Evolutionary conservation across 192 early-diverging fungal genomes (phyloP).

Genomic region (Podila epicladia): DNA sequence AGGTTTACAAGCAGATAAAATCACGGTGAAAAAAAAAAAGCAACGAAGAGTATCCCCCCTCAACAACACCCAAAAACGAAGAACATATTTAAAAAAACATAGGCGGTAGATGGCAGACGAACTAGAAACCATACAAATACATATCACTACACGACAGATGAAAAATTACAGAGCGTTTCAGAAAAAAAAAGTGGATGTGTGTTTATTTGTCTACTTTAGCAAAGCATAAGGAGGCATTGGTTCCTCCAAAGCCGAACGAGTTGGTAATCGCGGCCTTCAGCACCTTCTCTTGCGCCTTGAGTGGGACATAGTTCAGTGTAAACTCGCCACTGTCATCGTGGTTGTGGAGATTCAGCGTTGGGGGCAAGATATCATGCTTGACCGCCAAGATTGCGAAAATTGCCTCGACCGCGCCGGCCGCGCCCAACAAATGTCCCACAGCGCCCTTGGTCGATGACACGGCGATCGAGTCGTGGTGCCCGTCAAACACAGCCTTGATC

Average conservation of each 20-base stretch:
- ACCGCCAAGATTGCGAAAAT: conserved; percentile 88
- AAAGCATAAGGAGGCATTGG: conserved; percentile 79
- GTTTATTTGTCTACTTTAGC: conserved; percentile 52
- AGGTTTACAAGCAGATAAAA: neutral
- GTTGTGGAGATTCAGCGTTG: conserved; percentile 83
- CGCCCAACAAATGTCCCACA: conserved; percentile 94
- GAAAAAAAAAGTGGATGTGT: neutral
- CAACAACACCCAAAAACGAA: neutral
- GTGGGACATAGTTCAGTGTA: conserved; percentile 85
- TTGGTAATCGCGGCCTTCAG: conserved; percentile 82
- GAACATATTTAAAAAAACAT: neutral
- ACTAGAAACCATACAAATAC: too few species aligned
- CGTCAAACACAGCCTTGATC: conserved; percentile 81
- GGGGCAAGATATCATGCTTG: conserved; percentile 79
- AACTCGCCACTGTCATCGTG: conserved; percentile 71
- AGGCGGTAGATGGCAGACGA: neutral
- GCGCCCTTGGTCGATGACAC: conserved; percentile 94
- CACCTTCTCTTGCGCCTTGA: conserved; percentile 66
- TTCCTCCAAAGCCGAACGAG: conserved; percentile 94
- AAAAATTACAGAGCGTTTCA: neutral
- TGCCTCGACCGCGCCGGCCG: conserved; percentile 94
- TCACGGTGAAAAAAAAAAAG: neutral
- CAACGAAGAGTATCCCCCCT: neutral
- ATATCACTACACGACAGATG: too few species aligned
- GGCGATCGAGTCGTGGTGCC: conserved; percentile 58